These are phyloP conservation scores for Yamadazyma phyllophila DNA, from an alignment of 805 yeast genomes.

Conservation along the genomic window DNA sequence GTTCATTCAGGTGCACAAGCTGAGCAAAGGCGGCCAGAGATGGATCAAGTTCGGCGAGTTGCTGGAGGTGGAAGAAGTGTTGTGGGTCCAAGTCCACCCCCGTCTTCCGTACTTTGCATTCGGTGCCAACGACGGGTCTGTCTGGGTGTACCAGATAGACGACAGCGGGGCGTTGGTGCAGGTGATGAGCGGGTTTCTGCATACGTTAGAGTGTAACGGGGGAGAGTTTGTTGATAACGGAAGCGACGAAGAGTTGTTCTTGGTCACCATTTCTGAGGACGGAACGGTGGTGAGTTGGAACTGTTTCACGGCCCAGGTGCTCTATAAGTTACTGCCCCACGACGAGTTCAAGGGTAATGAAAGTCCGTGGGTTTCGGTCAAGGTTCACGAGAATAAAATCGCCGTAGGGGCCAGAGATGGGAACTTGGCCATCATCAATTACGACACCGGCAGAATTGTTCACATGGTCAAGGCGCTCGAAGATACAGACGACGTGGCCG, in stretches of 20 bases:
- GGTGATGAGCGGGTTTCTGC: constrained; percentile 77
- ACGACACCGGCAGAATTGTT: constrained; percentile 69
- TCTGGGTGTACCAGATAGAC: constrained; percentile 84
- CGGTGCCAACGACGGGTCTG: constrained; percentile 90
- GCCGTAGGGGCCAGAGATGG: constrained; percentile 93
- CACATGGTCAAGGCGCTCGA: constrained; percentile 66
- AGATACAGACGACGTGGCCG: constrained; percentile 43
- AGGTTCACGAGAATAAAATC: constrained; percentile 46
- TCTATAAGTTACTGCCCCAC: constrained; percentile 60
- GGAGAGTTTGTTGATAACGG: constrained; percentile 65
- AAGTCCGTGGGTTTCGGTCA: constrained; percentile 86
- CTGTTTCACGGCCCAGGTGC: constrained; percentile 69
- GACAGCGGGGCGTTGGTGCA: constrained; percentile 54
- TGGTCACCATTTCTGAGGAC: constrained; percentile 81
- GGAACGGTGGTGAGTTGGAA: constrained; percentile 88
- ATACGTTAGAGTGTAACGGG: constrained; percentile 73
- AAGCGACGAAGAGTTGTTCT: constrained; percentile 56
- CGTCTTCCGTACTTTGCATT: constrained; percentile 78
- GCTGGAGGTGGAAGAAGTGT: constrained; percentile 87
- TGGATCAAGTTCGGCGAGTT: constrained; percentile 72
- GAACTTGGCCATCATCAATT: constrained; percentile 71
- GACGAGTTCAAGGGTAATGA: constrained; percentile 67
- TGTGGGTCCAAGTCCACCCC: constrained; percentile 83
- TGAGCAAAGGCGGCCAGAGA: constrained; percentile 73
- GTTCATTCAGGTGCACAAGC: constrained; percentile 66